phyloP scores from a whole-genome alignment of 2,329 filamentous ascomycete genomes.

The Thermomyces lanuginosus region DNA sequence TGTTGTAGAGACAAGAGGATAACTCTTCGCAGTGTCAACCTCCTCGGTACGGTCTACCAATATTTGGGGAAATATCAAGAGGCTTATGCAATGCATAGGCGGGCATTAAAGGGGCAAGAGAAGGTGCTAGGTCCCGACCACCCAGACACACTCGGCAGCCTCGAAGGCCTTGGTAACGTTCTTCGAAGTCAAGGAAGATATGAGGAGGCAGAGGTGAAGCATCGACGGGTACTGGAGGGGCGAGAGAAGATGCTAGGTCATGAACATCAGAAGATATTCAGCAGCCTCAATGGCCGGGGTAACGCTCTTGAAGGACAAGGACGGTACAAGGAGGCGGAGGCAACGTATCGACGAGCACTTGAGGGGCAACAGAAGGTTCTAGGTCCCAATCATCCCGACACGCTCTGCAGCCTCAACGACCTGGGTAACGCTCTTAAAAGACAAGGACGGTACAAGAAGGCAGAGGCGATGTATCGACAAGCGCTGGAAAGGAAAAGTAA shows the following conservation, averaged over 20 bases:
- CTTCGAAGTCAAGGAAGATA: background rate
- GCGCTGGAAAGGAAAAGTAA: background rate
- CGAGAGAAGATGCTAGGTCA: constrained; percentile 1
- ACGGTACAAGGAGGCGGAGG: constrained; percentile 7
- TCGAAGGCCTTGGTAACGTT: constrained; percentile 1
- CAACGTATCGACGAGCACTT: constrained; percentile 5
- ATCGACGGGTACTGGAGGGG: constrained; percentile 3
- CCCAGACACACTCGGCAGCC: constrained; percentile 8
- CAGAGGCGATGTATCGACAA: constrained; percentile 1
- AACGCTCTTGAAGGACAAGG: background rate
- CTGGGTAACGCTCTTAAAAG: background rate
- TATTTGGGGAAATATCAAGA: background rate
- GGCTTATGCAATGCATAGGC: background rate
- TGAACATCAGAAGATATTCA: constrained; percentile 9
- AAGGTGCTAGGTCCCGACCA: constrained; percentile 7
- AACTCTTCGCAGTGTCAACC: constrained; percentile 8
- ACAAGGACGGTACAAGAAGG: background rate
- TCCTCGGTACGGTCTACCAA: constrained; percentile 2
- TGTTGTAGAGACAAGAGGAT: too few relatives aligned
- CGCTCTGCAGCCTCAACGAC: background rate
- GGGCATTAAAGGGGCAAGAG: constrained; percentile 3
- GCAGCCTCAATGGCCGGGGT: constrained; percentile 7
- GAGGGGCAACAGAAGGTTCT: constrained; percentile 3
- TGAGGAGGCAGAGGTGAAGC: constrained; percentile 6
- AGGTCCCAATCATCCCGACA: constrained; percentile 4